phyloP scores from a whole-genome alignment of 2,329 filamentous ascomycete species.

The Neofusicoccum ribis region DNA sequence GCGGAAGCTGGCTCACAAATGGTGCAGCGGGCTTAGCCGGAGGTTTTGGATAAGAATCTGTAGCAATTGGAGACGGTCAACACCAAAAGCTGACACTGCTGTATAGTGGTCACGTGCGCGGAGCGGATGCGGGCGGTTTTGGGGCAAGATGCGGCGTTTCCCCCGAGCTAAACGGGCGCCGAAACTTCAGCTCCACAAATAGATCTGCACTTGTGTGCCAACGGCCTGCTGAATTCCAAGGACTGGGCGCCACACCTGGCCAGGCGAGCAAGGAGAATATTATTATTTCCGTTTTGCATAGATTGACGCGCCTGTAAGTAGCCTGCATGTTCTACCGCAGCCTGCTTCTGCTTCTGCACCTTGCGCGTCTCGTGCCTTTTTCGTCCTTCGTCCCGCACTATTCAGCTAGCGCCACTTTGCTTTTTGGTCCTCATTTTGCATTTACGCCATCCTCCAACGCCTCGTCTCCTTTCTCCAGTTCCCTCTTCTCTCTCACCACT shows the following conservation, averaged over 20 bases:
- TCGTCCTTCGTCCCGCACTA: background rate
- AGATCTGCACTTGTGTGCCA: slow-evolving; percentile 3
- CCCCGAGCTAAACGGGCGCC: background rate
- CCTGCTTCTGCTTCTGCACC: background rate
- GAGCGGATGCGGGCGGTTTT: background rate
- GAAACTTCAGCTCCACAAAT: background rate
- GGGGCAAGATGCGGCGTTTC: background rate
- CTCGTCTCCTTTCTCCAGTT: background rate
- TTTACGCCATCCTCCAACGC: background rate
- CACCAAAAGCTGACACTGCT: background rate
- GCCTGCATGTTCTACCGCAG: background rate
- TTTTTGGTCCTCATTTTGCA: background rate
- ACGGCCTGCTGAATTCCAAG: background rate
- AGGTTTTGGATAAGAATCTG: background rate
- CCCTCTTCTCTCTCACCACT: background rate
- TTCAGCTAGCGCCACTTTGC: background rate
- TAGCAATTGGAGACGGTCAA: background rate
- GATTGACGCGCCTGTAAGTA: background rate
- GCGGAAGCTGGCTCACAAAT: background rate
- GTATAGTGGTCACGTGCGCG: slow-evolving; percentile 4
- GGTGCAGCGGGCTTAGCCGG: background rate
- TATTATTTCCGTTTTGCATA: background rate
- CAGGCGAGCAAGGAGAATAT: background rate
- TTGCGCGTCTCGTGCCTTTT: background rate
- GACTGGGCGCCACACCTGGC: background rate